phyloP scores from a whole-genome alignment of 1,139 yeast species.

The Suhomyces guaymorum region DNA sequence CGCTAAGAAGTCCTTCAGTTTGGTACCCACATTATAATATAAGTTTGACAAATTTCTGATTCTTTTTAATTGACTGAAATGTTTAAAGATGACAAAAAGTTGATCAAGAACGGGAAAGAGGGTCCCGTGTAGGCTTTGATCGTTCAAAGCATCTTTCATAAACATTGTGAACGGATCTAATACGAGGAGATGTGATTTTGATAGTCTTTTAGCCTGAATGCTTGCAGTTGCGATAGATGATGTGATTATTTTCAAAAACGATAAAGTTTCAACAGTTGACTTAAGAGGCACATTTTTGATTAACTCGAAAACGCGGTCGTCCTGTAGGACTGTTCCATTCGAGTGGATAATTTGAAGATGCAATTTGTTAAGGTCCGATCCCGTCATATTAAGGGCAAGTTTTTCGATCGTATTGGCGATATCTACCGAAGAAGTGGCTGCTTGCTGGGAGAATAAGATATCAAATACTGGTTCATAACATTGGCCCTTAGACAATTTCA shows the following conservation, averaged over 20 bases:
- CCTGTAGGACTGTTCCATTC: slow-evolving; percentile 1
- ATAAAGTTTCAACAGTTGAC: slow-evolving; percentile 7
- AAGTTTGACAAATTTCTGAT: slow-evolving; percentile 33
- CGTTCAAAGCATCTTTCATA: slow-evolving; percentile 15
- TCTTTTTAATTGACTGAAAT: slow-evolving; percentile 28
- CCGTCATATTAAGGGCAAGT: background rate
- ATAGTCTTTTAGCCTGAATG: slow-evolving; percentile 12
- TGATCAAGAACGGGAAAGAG: slow-evolving; percentile 7
- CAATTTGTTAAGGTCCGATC: slow-evolving; percentile 5
- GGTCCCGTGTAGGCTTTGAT: slow-evolving; percentile 5
- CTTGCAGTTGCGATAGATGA: slow-evolving; percentile 6
- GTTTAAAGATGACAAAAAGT: slow-evolving; percentile 17
- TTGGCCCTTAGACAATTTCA: slow-evolving; percentile 1
- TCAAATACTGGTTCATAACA: background rate
- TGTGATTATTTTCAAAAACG: slow-evolving; percentile 10
- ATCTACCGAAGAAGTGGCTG: background rate
- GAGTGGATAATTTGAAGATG: slow-evolving; percentile 6
- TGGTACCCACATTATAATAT: slow-evolving; percentile 15
- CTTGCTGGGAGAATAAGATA: background rate
- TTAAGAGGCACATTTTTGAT: slow-evolving; percentile 9
- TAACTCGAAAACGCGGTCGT: slow-evolving; percentile 6
- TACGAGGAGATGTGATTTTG: slow-evolving; percentile 22
- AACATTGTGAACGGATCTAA: slow-evolving; percentile 26
- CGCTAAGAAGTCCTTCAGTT: slow-evolving; percentile 4
- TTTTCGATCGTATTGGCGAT: background rate